phyloP scores from a whole-genome alignment of 1,284 basidiomycete genomes.

The Vanrija humicola region DNA sequence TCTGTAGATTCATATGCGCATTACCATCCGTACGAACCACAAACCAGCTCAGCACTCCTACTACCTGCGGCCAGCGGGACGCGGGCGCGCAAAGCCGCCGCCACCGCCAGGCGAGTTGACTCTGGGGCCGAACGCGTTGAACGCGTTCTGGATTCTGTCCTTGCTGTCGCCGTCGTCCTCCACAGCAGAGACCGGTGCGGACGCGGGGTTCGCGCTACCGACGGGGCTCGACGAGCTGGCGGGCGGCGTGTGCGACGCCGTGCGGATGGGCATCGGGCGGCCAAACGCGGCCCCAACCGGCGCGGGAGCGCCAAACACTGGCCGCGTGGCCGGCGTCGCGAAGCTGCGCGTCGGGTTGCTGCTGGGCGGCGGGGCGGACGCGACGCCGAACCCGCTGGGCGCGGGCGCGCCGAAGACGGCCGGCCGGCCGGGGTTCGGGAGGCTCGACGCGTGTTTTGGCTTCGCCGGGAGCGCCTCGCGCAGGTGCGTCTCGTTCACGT shows the following conservation, averaged over 20 bases:
- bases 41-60: no score
- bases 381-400: constrained; percentile 20
- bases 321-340: constrained; percentile 23
- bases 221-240: constrained; percentile 17
- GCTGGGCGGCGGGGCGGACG: constrained; percentile 11
- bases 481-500: constrained; percentile 62
- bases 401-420: constrained; percentile 16
- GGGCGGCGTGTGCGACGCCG: constrained; percentile 19
- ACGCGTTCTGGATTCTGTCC: constrained; percentile 40
- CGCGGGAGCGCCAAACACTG: constrained; percentile 17
- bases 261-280: constrained; percentile 16
- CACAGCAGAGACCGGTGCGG: constrained; percentile 3
- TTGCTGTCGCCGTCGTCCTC: constrained; percentile 39
- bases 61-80: constrained; percentile 40
- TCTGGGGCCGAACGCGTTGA: constrained; percentile 48
- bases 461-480: constrained; percentile 52
- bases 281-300: constrained; percentile 14
- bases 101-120: constrained; percentile 28
- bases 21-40: no score
- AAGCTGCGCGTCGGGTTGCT: constrained; percentile 10
- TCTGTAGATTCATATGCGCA: no score
- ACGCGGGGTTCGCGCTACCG: not conserved
- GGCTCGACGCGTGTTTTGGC: constrained; percentile 2
- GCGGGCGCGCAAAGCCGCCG: constrained; percentile 42
- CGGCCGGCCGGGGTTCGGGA: constrained; percentile 1